These are phyloP conservation scores for Tolypocladium nubicola DNA, from an alignment of 2,329 filamentous ascomycete genomes.

Conservation along the genomic window DNA sequence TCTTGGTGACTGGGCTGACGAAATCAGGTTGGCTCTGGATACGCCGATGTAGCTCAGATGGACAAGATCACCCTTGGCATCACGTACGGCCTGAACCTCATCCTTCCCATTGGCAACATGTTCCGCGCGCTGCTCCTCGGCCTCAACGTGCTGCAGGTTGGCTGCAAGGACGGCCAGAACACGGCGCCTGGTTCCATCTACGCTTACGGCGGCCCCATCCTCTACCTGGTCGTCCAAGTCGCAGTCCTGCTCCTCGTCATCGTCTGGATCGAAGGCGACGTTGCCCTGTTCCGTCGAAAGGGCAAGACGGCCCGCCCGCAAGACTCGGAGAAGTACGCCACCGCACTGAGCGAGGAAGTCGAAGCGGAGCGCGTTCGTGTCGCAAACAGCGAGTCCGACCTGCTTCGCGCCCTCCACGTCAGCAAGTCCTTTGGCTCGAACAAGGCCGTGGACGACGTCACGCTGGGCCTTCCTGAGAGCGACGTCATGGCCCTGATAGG, in stretches of 20 bases:
- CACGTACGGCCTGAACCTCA: conserved; percentile 8
- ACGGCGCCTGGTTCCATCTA: conserved; percentile 58
- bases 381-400: conserved; percentile 46
- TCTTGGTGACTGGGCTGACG: too few relatives aligned
- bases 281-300: conserved; percentile 31
- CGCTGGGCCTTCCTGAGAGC: conserved; percentile 62
- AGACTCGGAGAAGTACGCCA: neutral
- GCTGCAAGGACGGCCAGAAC: conserved; percentile 50
- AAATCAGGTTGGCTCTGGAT: conserved; percentile 4
- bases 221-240: conserved; percentile 66
- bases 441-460: conserved; percentile 68
- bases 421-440: conserved; percentile 64
- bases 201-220: conserved; percentile 65
- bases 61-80: conserved; percentile 7
- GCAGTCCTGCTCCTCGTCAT: conserved; percentile 56
- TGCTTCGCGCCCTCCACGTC: conserved; percentile 61
- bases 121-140: conserved; percentile 61
- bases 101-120: conserved; percentile 31
- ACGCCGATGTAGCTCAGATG: conserved; percentile 6
- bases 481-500: conserved; percentile 77
- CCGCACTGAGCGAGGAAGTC: conserved; percentile 11
- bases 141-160: conserved; percentile 67
- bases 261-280: conserved; percentile 65
- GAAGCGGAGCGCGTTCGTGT: conserved; percentile 46
- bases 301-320: conserved; percentile 8